phyloP scores from a whole-genome alignment of 805 yeast species.

The Metschnikowia noctiluminum region DNA sequence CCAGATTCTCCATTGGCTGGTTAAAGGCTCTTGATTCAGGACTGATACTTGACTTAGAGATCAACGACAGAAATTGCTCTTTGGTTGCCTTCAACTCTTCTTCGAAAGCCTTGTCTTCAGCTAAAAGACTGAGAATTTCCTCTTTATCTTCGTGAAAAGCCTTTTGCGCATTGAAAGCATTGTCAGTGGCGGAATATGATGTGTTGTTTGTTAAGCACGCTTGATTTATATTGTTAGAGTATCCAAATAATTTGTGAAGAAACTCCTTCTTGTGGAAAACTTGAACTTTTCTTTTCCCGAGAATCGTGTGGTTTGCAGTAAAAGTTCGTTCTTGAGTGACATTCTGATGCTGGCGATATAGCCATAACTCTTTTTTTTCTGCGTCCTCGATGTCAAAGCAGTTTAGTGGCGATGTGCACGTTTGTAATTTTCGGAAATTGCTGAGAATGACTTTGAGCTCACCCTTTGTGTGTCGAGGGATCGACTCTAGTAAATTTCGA shows the following conservation, averaged over 20 bases:
- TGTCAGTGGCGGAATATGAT: slow-evolving; percentile 36
- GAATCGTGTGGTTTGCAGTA: slow-evolving; percentile 30
- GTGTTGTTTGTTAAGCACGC: slow-evolving; percentile 42
- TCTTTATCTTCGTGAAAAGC: slow-evolving; percentile 42
- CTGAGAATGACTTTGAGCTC: slow-evolving; percentile 29
- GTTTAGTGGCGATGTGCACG: slow-evolving; percentile 5
- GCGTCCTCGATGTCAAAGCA: slow-evolving; percentile 15
- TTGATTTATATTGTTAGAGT: slow-evolving; percentile 35
- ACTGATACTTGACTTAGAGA: background rate
- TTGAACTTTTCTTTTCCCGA: slow-evolving; percentile 38
- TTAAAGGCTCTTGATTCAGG: background rate
- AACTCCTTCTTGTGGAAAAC: slow-evolving; percentile 39
- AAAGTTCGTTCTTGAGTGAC: slow-evolving; percentile 32
- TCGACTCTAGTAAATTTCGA: slow-evolving; percentile 21
- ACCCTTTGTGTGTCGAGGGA: slow-evolving; percentile 40
- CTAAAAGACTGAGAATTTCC: slow-evolving; percentile 31
- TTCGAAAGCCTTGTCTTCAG: slow-evolving; percentile 32
- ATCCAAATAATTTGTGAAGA: slow-evolving; percentile 37
- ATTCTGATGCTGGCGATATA: slow-evolving; percentile 29
- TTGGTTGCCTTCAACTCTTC: slow-evolving; percentile 15
- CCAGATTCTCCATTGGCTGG: slow-evolving; percentile 5
- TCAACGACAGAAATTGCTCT: slow-evolving; percentile 1
- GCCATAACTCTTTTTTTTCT: slow-evolving; percentile 26
- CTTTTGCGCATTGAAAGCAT: slow-evolving; percentile 33
- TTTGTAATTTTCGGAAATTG: slow-evolving; percentile 16